Evolutionary conservation across 2,329 filamentous ascomycete species (phyloP), one percentile per base, ranked within the genome.

Genomic region (Scytalidium sp.): DNA sequence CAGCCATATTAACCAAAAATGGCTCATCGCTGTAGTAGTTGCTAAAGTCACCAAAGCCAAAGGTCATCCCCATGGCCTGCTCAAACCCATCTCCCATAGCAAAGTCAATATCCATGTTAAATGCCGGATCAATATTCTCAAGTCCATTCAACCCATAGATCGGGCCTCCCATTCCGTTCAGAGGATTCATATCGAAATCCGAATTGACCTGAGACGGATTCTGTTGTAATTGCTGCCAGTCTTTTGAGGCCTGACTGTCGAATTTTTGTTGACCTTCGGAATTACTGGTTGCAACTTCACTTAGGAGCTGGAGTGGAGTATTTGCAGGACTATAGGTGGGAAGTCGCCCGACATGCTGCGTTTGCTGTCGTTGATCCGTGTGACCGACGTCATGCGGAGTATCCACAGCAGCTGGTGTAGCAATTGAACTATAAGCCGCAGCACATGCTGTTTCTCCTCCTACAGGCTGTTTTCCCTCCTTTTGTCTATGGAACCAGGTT

Each of bases 401-500:
- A 15, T 39, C 22, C 22, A 39, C 44, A 9, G 39, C 22, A 17
- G 20, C 32, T 10, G 27, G 15, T n/a, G 17, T 46, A 42, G 41
- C 10, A 21, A 22, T 36, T 29, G 49, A 44, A 20, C 13, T 25
- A 19, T 42, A 27, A 8, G 27, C 19, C 8, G 43, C 19, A 19
- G 43, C n/a, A 19, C 27, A 41, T 32, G 43, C 20, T 17, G 43
- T 27, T 10, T 36, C 15, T n/a, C 32, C 32, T 15, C 17, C 11
- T n/a, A n/a, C 13, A 36, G 46, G 25, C 13, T 22, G 19, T 50
- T 61, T 61, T 15, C 56, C 56, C 46, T 64, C 61, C 48, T 58
- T 54, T 49, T 65, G 64, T 25, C 64, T 57, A 46, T 65, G 57
- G 40, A 67, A 66, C 86, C 87, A 90, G 21, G 76, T 79, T 40